Conservation (phyloP, 306 rosid genomes). For the Trichosanthes truncata region DNA sequence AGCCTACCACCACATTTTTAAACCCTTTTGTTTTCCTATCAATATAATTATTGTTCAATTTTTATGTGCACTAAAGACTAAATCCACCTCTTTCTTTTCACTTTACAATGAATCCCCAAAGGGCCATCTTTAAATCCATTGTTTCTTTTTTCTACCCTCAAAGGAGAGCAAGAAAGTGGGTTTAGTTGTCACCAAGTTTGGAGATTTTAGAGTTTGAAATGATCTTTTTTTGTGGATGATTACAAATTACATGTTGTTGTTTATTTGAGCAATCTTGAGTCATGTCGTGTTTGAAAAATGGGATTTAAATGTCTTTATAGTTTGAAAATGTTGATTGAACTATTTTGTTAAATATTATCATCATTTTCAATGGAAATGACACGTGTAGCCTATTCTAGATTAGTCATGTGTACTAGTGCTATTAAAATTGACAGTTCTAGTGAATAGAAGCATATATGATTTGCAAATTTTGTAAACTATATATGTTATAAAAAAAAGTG, state of each 20-base stretch:
- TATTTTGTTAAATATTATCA: background rate
- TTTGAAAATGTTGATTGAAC: background rate
- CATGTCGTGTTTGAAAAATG: background rate
- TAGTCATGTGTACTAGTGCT: too few relatives aligned
- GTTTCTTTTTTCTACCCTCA: background rate
- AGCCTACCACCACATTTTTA: background rate
- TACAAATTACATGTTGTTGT: background rate
- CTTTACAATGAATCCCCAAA: background rate
- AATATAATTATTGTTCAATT: background rate
- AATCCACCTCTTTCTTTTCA: background rate
- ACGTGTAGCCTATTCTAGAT: too few relatives aligned
- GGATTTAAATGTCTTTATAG: background rate
- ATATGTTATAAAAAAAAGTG: too few relatives aligned
- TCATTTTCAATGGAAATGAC: too few relatives aligned
- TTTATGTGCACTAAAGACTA: background rate
- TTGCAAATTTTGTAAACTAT: too few relatives aligned
- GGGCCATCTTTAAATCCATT: background rate
- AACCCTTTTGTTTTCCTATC: background rate
- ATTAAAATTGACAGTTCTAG: too few relatives aligned
- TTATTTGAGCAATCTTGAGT: background rate
- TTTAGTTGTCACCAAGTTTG: background rate
- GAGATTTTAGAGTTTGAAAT: background rate
- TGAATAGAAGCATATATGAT: too few relatives aligned
- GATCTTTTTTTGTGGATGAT: background rate
- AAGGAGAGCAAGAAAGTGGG: background rate